Conservation (phyloP, 2,329 filamentous ascomycete genomes). For the Colletotrichum incanum region DNA sequence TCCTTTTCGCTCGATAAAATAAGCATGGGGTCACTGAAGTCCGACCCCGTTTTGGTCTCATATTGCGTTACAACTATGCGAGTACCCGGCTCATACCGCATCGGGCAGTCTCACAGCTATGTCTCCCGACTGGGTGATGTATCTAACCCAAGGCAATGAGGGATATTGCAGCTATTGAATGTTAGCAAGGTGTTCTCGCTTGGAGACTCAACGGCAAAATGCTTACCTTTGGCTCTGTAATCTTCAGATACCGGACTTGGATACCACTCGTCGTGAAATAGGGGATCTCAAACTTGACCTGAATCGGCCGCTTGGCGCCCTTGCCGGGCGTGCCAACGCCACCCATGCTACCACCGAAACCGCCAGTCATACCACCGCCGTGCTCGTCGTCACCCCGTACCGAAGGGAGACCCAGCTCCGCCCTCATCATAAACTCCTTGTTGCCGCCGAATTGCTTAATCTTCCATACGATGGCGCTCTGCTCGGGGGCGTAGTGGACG, state of each 20-base stretch:
- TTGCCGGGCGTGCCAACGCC: constrained; percentile 85
- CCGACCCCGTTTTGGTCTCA: not conserved
- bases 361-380: constrained; percentile 97
- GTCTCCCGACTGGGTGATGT: constrained; percentile 98
- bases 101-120: constrained; percentile 97
- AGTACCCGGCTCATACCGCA: constrained; percentile 72
- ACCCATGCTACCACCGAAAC: constrained; percentile 97
- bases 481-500: constrained; percentile 97
- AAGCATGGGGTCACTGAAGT: not conserved
- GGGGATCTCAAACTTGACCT: constrained; percentile 99
- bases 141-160: constrained; percentile 96
- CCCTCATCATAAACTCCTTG: constrained; percentile 99
- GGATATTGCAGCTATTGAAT: constrained; percentile 90
- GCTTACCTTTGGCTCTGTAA: constrained; percentile 97
- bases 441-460: constrained; percentile 99
- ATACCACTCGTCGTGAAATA: constrained; percentile 99
- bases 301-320: constrained; percentile 92
- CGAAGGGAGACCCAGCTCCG: constrained; percentile 92
- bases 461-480: constrained; percentile 99
- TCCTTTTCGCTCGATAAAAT: constrained; percentile 16
- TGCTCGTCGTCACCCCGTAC: constrained; percentile 96
- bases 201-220: not conserved
- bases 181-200: constrained; percentile 31
- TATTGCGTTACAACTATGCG: constrained; percentile 6
- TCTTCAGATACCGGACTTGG: constrained; percentile 98